Base-by-base conservation (phyloP, 116 monocot species). In the Zostera marina region DNA sequence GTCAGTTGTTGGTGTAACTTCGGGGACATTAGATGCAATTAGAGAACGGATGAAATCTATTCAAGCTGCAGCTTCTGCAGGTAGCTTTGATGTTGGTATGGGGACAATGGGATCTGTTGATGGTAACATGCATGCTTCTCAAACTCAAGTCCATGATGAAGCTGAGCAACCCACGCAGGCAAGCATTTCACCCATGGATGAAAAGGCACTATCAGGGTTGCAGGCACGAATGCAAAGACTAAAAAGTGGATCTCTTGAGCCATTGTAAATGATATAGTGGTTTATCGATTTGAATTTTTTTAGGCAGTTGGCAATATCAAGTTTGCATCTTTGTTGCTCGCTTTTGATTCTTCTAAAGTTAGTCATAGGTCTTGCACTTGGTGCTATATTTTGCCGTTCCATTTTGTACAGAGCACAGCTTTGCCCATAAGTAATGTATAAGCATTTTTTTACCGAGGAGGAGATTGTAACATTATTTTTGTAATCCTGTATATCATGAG, bases 201-300 rank as follows among this genome's bases (percentile, higher is more conserved):
- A 98, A 69, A 80, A 76, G 66, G 98, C 98, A 20, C 67, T 98
- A 46, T 98, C 98, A 63, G 85, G 90, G 14, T 55, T 98, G 14
- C 98, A 98, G 54, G 98, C 98, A 20, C 77, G 98, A n/a, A 98
- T 98, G 98, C 86, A 98, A 63, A 75, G 98, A 64, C 77, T 98
- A 19, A 98, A 89, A 62, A 85, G 82, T 57, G 98, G 98, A n/a
- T 74, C 80, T 9, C 45, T 96, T 26, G 89, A 88, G 47, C 75
- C 87, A 23, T 69, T 87, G 22, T 93, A 77, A 54, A 25, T 54
- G 23, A 12, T 54, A 25, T 54, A 10, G 10, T 54, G 11, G 22
- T 32, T 21, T 54, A 26, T 54, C 1, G 12, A 26, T 11, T 32
- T 7, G 26, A 14, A 26, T 32, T 32, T 32, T 32, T 32, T 32